These are phyloP conservation scores for Ceratonia siliqua DNA, from an alignment of 306 rosid species.

Conservation along the genomic window DNA sequence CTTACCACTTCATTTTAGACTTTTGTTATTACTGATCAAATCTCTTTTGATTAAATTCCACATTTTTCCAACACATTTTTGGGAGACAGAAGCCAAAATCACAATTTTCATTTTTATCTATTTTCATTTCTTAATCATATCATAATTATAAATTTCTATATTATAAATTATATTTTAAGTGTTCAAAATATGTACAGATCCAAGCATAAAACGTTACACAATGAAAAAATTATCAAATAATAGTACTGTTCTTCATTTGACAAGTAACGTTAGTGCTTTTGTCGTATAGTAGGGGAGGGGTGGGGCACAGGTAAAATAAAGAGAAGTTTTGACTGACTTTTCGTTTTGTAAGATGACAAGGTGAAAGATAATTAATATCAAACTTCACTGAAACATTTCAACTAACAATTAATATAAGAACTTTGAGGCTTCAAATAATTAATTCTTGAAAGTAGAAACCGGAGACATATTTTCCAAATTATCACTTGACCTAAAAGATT, in stretches of 20 bases:
- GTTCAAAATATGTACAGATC: neutral
- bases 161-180: neutral
- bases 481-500: neutral
- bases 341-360: neutral
- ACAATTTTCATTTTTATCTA: neutral
- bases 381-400: neutral
- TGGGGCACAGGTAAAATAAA: neutral
- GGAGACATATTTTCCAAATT: neutral
- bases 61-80: too few relatives aligned
- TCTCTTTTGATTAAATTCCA: too few relatives aligned
- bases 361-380: conserved; percentile 9
- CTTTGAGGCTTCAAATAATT: neutral
- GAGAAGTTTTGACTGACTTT: neutral
- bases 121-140: neutral
- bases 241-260: neutral
- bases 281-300: neutral
- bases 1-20: too few relatives aligned
- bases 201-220: conserved; percentile 1
- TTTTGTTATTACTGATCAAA: too few relatives aligned
- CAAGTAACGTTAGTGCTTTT: neutral
- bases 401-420: neutral
- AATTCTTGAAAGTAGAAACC: neutral
- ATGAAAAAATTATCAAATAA: neutral
- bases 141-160: neutral
- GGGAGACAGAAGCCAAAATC: neutral